Evolutionary conservation across 2,329 filamentous ascomycete species (phyloP).

Genomic region (Dothistroma septosporum): DNA sequence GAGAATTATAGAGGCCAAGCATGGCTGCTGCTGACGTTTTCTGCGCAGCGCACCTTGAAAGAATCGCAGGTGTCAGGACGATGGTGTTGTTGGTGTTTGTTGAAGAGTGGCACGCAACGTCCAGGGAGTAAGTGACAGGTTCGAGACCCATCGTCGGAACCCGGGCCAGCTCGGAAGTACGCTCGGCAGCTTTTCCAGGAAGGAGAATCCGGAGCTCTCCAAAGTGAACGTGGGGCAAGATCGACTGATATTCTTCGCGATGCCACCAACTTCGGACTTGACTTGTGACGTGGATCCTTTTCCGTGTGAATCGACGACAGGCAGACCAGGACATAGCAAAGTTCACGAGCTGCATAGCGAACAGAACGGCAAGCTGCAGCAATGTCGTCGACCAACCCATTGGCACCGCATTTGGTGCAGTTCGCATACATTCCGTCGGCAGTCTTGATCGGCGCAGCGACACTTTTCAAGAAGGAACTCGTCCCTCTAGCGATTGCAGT

Average conservation of each 20-base stretch:
- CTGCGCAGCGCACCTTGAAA: too few relatives aligned
- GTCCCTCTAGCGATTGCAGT: conserved; percentile 61
- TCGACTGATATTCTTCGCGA: not conserved
- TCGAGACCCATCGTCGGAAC: not conserved
- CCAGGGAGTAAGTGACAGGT: not conserved
- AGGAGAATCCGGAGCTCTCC: not conserved
- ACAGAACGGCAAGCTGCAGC: conserved; percentile 1
- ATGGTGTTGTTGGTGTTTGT: too few relatives aligned
- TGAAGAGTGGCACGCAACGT: too few relatives aligned
- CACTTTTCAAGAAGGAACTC: conserved; percentile 76
- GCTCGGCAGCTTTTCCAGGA: not conserved
- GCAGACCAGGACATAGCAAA: not conserved
- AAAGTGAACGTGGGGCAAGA: not conserved
- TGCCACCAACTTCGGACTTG: not conserved
- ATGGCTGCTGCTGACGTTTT: too few relatives aligned
- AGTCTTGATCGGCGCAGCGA: conserved; percentile 69
- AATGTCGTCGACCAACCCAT: conserved; percentile 6
- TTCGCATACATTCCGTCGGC: conserved; percentile 70
- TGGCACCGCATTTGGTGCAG: conserved; percentile 5
- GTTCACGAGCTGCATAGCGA: not conserved
- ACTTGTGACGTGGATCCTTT: not conserved
- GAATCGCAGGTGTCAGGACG: too few relatives aligned
- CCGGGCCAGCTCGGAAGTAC: not conserved
- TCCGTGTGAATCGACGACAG: too few relatives aligned
- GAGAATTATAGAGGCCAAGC: too few relatives aligned